These are phyloP conservation scores for Ophiostoma tasmaniense DNA, from an alignment of 2,329 filamentous ascomycete species.

Conservation along the genomic window DNA sequence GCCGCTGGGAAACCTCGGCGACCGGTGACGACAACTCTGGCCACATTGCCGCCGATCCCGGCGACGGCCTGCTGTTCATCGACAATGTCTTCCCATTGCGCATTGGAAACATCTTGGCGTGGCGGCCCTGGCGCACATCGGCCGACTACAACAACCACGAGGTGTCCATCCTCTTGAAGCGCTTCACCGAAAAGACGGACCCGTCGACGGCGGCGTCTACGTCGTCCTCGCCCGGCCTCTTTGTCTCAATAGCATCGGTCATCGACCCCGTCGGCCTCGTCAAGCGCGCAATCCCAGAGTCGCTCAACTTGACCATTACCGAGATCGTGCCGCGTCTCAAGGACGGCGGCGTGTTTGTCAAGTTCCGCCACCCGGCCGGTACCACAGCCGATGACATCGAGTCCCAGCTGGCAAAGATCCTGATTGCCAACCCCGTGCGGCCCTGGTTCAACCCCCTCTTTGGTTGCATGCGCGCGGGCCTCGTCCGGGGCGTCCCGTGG, in stretches of 20 bases:
- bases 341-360: conserved; percentile 90
- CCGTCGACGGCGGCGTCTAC: neutral
- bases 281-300: conserved; percentile 54
- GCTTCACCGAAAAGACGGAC: conserved; percentile 43
- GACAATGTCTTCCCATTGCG: conserved; percentile 84
- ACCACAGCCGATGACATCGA: conserved; percentile 36
- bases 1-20: conserved; percentile 36
- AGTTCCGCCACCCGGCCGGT: conserved; percentile 52
- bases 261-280: conserved; percentile 46
- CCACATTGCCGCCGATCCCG: conserved; percentile 66
- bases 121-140: conserved; percentile 37
- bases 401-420: conserved; percentile 48
- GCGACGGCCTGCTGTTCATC: conserved; percentile 82
- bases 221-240: neutral
- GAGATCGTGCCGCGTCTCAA: conserved; percentile 78
- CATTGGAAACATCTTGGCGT: conserved; percentile 42
- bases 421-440: conserved; percentile 63
- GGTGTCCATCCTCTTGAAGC: conserved; percentile 41
- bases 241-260: conserved; percentile 1
- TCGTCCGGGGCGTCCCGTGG: conserved; percentile 84
- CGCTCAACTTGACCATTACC: conserved; percentile 59
- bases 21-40: conserved; percentile 61
- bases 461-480: conserved; percentile 52
- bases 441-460: conserved; percentile 87
- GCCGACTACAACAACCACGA: conserved; percentile 33